phyloP scores from a whole-genome alignment of 148 eudicot genomes.

The Cornus controversa region DNA sequence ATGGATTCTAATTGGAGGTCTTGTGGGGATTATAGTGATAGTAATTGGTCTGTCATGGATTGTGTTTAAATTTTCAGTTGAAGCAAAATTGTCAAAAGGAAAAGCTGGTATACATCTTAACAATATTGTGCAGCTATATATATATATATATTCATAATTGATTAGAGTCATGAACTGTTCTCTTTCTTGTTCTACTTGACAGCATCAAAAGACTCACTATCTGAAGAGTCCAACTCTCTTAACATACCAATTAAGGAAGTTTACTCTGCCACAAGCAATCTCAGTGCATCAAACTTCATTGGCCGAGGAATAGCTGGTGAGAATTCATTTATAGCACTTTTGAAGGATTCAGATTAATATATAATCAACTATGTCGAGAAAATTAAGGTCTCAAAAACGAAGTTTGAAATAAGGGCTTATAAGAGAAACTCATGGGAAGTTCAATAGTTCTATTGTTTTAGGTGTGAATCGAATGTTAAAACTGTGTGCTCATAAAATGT shows the following conservation, averaged over 20 bases:
- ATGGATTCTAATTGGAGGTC: constrained; percentile 29
- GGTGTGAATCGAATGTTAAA: no score
- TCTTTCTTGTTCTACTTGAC: constrained; percentile 5
- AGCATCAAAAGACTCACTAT: constrained; percentile 14
- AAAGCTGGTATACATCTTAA: constrained; percentile 13
- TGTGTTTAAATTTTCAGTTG: constrained; percentile 9
- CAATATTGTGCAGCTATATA: neutral
- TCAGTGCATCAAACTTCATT: constrained; percentile 31
- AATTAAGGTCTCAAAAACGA: no score
- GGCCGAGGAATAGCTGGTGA: constrained; percentile 43
- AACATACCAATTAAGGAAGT: constrained; percentile 25
- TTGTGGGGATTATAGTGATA: constrained; percentile 18
- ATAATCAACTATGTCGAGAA: no score
- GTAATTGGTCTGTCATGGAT: constrained; percentile 17
- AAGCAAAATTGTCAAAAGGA: no score
- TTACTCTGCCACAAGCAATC: constrained; percentile 28
- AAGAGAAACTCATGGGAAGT: no score
- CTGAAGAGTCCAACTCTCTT: constrained; percentile 16
- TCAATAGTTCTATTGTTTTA: no score
- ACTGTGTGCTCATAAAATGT: no score
- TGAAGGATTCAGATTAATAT: no score
- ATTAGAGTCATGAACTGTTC: constrained; percentile 4
- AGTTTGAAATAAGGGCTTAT: no score
- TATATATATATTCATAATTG: neutral
- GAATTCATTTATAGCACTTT: no score